These are phyloP conservation scores for Apophysomyces ossiformis DNA, from an alignment of 371 early-diverging fungal genomes.

Conservation along the genomic window DNA sequence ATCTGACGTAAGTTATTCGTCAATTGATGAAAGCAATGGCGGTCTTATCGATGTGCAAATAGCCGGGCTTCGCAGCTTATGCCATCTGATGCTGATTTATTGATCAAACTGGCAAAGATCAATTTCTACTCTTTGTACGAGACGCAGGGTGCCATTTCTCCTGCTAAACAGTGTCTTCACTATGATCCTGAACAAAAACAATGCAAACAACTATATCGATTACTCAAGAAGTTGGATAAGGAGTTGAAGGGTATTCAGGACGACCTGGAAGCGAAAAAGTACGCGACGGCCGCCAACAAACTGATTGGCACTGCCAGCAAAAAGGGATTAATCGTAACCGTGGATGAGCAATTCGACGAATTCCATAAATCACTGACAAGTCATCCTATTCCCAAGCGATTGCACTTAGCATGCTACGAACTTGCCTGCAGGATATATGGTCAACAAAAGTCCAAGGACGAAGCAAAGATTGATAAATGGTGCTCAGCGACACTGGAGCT, in stretches of 20 bases:
- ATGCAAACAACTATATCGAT: conserved; percentile 77
- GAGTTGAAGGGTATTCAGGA: conserved; percentile 63
- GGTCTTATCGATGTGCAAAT: not conserved
- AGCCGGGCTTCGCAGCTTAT: conserved; percentile 74
- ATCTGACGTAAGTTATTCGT: conserved; percentile 63
- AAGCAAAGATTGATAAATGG: conserved; percentile 56
- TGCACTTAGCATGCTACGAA: conserved; percentile 59
- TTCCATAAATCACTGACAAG: conserved; percentile 39
- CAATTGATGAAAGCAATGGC: not conserved
- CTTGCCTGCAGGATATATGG: conserved; percentile 66
- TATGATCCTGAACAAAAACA: conserved; percentile 90
- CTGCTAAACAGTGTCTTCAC: conserved; percentile 84
- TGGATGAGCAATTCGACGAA: conserved; percentile 49
- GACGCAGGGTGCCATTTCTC: conserved; percentile 67
- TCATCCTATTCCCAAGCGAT: conserved; percentile 56
- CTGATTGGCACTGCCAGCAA: conserved; percentile 53
- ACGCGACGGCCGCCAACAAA: conserved; percentile 69
- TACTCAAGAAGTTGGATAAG: conserved; percentile 82
- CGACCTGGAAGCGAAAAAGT: conserved; percentile 60
- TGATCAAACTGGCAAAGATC: conserved; percentile 71
- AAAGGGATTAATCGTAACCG: conserved; percentile 53
- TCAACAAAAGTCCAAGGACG: conserved; percentile 56
- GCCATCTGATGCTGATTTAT: conserved; percentile 66
- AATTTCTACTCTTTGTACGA: conserved; percentile 76
- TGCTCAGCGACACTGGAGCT: conserved; percentile 60